Evolutionary conservation across 495 filamentous ascomycete species (phyloP).

Genomic region (Penicillium dipodomyicola): DNA sequence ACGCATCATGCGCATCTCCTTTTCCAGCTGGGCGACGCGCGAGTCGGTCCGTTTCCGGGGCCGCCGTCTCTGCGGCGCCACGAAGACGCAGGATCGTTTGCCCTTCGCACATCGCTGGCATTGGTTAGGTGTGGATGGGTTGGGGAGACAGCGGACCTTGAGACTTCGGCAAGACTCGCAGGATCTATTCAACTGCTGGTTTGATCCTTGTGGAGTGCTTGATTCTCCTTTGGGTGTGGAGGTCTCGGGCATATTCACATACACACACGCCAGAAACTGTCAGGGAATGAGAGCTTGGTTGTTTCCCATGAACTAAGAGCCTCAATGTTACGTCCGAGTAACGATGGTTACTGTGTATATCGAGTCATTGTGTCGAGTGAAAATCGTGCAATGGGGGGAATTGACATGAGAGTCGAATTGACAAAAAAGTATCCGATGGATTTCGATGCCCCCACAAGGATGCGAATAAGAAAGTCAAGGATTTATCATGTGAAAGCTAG

Average conservation of each 20-base stretch:
- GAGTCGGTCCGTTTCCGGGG: slow-evolving; percentile 81
- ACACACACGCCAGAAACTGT: not conserved
- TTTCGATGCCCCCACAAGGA: not conserved
- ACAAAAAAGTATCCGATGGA: not conserved
- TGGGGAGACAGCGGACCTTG: slow-evolving; percentile 82
- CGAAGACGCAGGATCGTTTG: slow-evolving; percentile 69
- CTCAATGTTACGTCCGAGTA: slow-evolving; percentile 4
- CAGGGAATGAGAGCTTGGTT: not conserved
- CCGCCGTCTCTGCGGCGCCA: slow-evolving; percentile 72
- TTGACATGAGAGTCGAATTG: not conserved
- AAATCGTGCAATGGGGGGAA: not conserved
- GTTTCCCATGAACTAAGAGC: not conserved
- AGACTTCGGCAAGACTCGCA: slow-evolving; percentile 83
- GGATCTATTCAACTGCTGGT: slow-evolving; percentile 57
- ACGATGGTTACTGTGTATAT: slow-evolving; percentile 17
- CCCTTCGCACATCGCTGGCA: slow-evolving; percentile 83
- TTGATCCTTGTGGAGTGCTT: slow-evolving; percentile 18
- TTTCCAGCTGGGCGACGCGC: slow-evolving; percentile 83
- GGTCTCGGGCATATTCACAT: slow-evolving; percentile 33
- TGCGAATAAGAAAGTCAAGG: not conserved
- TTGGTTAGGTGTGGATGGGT: slow-evolving; percentile 53
- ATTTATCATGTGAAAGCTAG: not conserved
- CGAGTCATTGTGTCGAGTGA: not conserved
- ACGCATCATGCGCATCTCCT: slow-evolving; percentile 71
- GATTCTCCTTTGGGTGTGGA: slow-evolving; percentile 35